Conservation (phyloP, 1,284 basidiomycete species). For the Leccinum ponderosum region DNA sequence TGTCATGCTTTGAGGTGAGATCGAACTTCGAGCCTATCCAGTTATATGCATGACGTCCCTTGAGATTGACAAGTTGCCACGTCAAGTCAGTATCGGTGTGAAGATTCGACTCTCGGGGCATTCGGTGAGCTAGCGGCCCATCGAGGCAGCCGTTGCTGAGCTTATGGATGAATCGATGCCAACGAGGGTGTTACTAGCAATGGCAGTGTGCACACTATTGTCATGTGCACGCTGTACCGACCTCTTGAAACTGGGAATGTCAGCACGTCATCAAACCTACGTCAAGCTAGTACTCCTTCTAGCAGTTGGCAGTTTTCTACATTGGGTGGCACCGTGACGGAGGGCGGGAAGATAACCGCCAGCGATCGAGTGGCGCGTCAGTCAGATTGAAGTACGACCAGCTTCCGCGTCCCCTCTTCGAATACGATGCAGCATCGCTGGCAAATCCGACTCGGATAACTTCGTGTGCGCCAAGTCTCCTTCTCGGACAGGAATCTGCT, state of each 20-base stretch:
- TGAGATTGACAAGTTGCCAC: slow-evolving; percentile 5
- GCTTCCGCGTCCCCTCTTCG: neutral
- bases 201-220: neutral
- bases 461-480: neutral
- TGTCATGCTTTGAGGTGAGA: neutral
- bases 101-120: neutral
- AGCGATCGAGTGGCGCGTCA: slow-evolving; percentile 9
- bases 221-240: neutral
- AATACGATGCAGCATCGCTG: neutral
- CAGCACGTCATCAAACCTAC: neutral
- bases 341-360: slow-evolving; percentile 4
- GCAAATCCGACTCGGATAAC: neutral
- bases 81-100: slow-evolving; percentile 1
- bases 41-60: neutral
- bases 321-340: neutral
- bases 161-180: neutral
- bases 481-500: neutral
- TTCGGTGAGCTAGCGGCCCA: neutral
- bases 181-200: neutral
- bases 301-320: slow-evolving; percentile 4
- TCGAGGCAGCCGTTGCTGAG: neutral
- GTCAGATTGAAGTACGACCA: neutral
- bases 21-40: neutral
- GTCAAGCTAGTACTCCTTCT: neutral
- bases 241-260: slow-evolving; percentile 8